Evolutionary conservation across 495 filamentous ascomycete genomes (phyloP), one percentile per base, ranked within the genome.

Genomic region (Elaphomyces granulatus): DNA sequence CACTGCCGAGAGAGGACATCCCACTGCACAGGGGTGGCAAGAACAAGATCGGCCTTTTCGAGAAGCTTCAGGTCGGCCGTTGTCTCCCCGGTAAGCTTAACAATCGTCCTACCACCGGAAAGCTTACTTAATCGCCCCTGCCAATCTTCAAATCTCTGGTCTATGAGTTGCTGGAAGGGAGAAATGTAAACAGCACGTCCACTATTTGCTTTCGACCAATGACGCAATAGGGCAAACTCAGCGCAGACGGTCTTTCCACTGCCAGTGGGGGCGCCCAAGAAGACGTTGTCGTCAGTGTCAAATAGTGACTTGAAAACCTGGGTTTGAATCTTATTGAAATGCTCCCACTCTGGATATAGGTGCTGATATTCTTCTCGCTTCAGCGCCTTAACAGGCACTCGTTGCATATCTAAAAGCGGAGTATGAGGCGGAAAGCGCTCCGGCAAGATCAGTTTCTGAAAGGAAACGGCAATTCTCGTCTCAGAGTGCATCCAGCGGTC

Each of bases 401-500:
- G 83, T 46, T 96, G 92, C 51, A 96, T 69, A 45, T 95, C 87
- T 8, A 95, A 63, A 15, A 95, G 60, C 21, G 79, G 83, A 3
- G 90, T 99, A 55, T 93, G 88, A 18, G 90, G 78, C 28, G 85
- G 90, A 58, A 99, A 96, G 39, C 90, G 87, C 60, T 94, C 87
- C 0, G 90, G 90, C 3, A 99, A 73, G 41, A 92, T 77, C 12
- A 99, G 65, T 53, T 94, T 94, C 52, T 88, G 81, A 66, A 99
- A 96, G 0, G 87, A 87, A 0, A 99, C 79, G 0, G 87, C 78
- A 32, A 99, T 64, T 52, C 87, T 92, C 4, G 87, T 92, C 61
- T 96, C 87, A 9, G 88, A 85, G 50, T 94, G 85, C 83, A 96
- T 90, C 90, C 90, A 99, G 41, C 92, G 71, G 49, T 99, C 90